phyloP scores from a whole-genome alignment of 805 yeast genomes.

The Metschnikowia anglica region DNA sequence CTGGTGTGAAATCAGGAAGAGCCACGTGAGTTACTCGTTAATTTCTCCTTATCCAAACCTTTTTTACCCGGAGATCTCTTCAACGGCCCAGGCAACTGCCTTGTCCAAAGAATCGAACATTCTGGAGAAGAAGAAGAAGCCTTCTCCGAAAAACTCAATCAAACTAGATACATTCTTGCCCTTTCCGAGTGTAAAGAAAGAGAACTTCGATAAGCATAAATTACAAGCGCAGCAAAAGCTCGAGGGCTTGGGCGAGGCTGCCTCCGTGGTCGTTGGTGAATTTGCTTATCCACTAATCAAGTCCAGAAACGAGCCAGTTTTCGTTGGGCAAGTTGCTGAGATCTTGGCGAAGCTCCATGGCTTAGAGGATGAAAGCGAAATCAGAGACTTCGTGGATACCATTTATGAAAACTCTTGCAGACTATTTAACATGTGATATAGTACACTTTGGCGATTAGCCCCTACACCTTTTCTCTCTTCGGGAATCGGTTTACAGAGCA shows the following conservation, averaged over 20 bases:
- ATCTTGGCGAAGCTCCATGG: constrained; percentile 36
- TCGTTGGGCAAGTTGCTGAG: constrained; percentile 75
- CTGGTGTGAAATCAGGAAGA: constrained; percentile 91
- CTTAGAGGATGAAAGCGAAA: constrained; percentile 27
- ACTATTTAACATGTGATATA: constrained; percentile 25
- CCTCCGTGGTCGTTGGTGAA: constrained; percentile 23
- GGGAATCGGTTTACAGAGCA: neutral
- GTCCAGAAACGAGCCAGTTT: constrained; percentile 91
- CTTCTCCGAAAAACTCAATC: constrained; percentile 24
- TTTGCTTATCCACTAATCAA: constrained; percentile 56
- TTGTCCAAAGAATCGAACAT: neutral
- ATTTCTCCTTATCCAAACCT: constrained; percentile 56
- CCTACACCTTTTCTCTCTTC: constrained; percentile 1
- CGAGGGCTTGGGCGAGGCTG: constrained; percentile 5
- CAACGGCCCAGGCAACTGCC: neutral
- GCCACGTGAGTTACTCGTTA: constrained; percentile 70
- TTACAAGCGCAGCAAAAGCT: constrained; percentile 23
- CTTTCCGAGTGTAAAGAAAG: constrained; percentile 64
- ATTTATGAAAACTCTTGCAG: constrained; percentile 38
- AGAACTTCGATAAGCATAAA: constrained; percentile 45
- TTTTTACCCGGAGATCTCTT: constrained; percentile 46
- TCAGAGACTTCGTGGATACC: constrained; percentile 34
- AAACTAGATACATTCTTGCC: constrained; percentile 55
- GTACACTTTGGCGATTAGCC: neutral
- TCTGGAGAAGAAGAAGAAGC: constrained; percentile 6